Evolutionary conservation across 2,329 filamentous ascomycete genomes (phyloP), one percentile per base, ranked within the genome.

Genomic region (Colletotrichum musicola): DNA sequence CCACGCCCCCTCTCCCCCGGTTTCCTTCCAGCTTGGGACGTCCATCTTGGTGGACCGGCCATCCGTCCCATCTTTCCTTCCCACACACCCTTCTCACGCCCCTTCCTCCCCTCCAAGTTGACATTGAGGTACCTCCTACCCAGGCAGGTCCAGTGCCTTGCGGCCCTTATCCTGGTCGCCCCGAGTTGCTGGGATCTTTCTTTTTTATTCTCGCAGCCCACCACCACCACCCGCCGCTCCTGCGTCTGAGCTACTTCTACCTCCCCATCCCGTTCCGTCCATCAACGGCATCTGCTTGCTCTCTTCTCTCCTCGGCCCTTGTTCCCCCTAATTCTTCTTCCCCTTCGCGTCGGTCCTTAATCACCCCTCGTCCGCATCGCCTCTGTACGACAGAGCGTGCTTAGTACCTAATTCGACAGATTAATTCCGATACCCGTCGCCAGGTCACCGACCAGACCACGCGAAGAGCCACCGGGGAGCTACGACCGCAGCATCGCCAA

Each of bases 171-270:
- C 64, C 62, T 61, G 56, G 50, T 51, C 35, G 18, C 54, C 66
- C 62, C 55, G 50, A 69, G 55, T 50, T 65, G 57, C 66, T 38
- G 66, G 66, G 62, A 51, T 61, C 56, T 38, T 55, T 46, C 50
- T 50, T 51, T 40, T 67, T 61, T 55, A 64, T 51, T 40, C 65
- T 65, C 62, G 35, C 30, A 47, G 44, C 50, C 60, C 42, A 35
- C 60, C 22, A 25, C 22, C 22, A 25, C 22, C 22, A 25, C 22
- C 49, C 22, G 18, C 13, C 12, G 22, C 12, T 53, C 13, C 51
- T 53, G 12, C 46, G 51, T 68, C 46, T 18, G 27, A 25, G 18
- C 20, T 64, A 44, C 54, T 66, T 69, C 66, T 61, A 62, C 58
- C 16, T 66, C 40, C 30, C 35, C 35, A 46, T 51, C 50, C 66